phyloP scores from a whole-genome alignment of 495 filamentous ascomycete genomes.

The Annulohypoxylon maeteangense region DNA sequence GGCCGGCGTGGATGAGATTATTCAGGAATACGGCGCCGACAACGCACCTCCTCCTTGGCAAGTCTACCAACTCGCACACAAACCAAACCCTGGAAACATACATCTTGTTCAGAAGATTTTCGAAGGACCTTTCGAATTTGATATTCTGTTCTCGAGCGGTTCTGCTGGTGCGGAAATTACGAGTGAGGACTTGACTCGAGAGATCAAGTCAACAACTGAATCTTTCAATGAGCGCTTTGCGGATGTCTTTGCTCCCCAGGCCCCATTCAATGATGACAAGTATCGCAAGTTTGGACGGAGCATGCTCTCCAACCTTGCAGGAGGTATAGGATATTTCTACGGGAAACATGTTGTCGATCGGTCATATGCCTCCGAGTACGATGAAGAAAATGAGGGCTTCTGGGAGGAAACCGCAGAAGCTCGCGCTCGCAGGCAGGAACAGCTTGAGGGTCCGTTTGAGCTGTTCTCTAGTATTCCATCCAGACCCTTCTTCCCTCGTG shows the following conservation, averaged over 20 bases:
- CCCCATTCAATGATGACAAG: conserved; percentile 77
- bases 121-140: conserved; percentile 91
- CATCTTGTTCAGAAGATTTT: conserved; percentile 95
- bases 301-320: conserved; percentile 93
- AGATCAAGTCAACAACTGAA: conserved; percentile 71
- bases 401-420: conserved; percentile 89
- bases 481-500: conserved; percentile 93
- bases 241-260: conserved; percentile 74
- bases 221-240: conserved; percentile 80
- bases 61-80: conserved; percentile 79
- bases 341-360: conserved; percentile 88
- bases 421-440: conserved; percentile 69
- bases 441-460: conserved; percentile 84
- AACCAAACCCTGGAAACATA: conserved; percentile 77
- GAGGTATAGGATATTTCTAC: conserved; percentile 95
- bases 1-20: conserved; percentile 72
- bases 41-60: conserved; percentile 84
- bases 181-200: conserved; percentile 74
- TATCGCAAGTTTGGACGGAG: conserved; percentile 85
- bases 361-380: conserved; percentile 89
- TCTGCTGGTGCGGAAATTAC: conserved; percentile 68
- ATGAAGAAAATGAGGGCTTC: conserved; percentile 96
- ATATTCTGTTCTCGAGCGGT: conserved; percentile 87
- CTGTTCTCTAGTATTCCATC: conserved; percentile 95
- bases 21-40: conserved; percentile 74